Base-by-base conservation (phyloP, 257 asterid species). In the Solanum chaucha region DNA sequence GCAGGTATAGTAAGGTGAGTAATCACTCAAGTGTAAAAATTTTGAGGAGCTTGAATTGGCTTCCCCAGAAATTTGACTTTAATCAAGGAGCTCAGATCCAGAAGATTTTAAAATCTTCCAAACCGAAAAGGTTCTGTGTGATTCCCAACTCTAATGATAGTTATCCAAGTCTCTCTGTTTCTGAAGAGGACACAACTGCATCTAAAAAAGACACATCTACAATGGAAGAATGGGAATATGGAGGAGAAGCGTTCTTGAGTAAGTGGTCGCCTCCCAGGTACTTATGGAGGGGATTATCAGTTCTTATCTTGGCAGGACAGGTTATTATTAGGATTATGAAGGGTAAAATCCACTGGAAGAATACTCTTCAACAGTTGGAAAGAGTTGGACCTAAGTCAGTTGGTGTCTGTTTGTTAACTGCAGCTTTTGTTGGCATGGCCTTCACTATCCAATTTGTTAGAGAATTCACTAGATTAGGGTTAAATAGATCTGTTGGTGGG, bases 371-470 rank as follows among this genome's bases (percentile, higher is more conserved):
- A 75, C 99, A 95, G 89, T 92, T 97, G 19, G 94, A 93, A 85
- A 93, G 99, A 68, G 98, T 97, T 1, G 99, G 99, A 8, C 98
- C 99, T 38, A 97, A 92, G 91, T 97, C 99, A 9, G 97, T 94
- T 9, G 98, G 98, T 13, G 99, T 96, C 67, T 95, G 98, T 89
- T 94, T 97, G 73, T 86, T 97, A 73, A 95, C 98, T 26, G 90
- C 99, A 6, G 98, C 99, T 32, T 95, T 97, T 83, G 98, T 97
- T 10, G 98, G 99, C 89, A 97, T 95, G 99, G 99, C 99, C 87
- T 95, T 97, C 92, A 95, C 98, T 2, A 95, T 97, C 91, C 99
- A 97, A 81, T 97, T 97, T 73, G 98, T 97, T 34, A 89, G 99
- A 87, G 99, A 97, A 77, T 97, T 97, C 87, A 95, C 98, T 83